phyloP scores from a whole-genome alignment of 768 basidiomycete species.

The Thelephora ganbajun region DNA sequence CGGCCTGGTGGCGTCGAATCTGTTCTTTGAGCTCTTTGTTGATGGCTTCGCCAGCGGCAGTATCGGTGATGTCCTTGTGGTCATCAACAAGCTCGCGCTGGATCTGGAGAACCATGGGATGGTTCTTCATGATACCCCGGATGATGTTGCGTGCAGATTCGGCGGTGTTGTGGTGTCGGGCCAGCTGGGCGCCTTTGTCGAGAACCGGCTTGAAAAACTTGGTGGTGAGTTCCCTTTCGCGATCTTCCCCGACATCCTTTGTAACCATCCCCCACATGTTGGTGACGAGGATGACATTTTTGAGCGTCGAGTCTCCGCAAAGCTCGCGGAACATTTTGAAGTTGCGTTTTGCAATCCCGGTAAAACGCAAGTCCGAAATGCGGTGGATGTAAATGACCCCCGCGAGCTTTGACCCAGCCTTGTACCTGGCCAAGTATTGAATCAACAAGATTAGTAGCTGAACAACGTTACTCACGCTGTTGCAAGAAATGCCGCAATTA shows the following conservation, averaged over 20 bases:
- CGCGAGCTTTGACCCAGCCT: slow-evolving; percentile 12
- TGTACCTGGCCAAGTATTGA: slow-evolving; percentile 5
- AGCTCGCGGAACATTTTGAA: too few species aligned
- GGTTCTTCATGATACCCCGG: slow-evolving; percentile 1
- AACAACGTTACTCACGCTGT: not conserved
- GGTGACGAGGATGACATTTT: too few species aligned
- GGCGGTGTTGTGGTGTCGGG: slow-evolving; percentile 3
- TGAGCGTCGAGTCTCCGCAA: too few species aligned
- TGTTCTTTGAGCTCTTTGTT: slow-evolving; percentile 32
- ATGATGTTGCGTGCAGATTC: slow-evolving; percentile 6
- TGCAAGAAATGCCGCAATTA: not conserved
- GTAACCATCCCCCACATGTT: slow-evolving; percentile 23
- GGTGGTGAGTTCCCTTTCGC: too few species aligned
- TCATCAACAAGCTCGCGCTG: too few species aligned
- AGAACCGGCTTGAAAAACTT: too few species aligned
- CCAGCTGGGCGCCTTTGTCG: too few species aligned
- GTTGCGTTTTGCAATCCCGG: too few species aligned
- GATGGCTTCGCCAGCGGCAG: slow-evolving; percentile 26
- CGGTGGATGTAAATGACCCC: slow-evolving; percentile 20
- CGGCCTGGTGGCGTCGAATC: too few species aligned
- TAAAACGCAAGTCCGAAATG: slow-evolving; percentile 22
- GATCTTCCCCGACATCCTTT: slow-evolving; percentile 3
- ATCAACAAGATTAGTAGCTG: too few species aligned
- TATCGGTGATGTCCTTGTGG: slow-evolving; percentile 3
- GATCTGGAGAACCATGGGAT: slow-evolving; percentile 5